phyloP scores from a whole-genome alignment of 129 eudicot species.

The Ambrosia trifida region DNA sequence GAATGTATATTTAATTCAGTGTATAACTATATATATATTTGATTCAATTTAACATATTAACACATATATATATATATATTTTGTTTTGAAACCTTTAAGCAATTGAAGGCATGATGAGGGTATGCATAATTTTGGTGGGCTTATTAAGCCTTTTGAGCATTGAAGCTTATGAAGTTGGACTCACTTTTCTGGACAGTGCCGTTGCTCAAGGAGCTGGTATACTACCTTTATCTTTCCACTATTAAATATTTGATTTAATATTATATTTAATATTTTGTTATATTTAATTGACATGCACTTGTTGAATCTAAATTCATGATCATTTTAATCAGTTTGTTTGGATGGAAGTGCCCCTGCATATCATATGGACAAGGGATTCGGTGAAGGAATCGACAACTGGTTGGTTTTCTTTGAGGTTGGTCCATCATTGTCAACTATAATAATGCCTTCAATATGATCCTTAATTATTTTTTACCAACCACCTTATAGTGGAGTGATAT shows the following conservation, averaged over 20 bases:
- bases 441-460: background rate
- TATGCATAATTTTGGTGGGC: constrained; percentile 30
- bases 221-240: constrained; percentile 6
- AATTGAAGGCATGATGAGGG: constrained; percentile 44
- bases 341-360: constrained; percentile 99
- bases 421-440: background rate
- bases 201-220: constrained; percentile 94
- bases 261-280: too few relatives aligned
- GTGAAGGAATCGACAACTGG: constrained; percentile 88
- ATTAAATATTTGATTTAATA: background rate
- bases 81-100: constrained; percentile 5
- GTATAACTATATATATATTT: background rate
- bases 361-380: constrained; percentile 83
- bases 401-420: constrained; percentile 85
- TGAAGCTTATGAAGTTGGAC: constrained; percentile 60
- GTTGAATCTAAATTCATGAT: constrained; percentile 4
- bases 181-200: constrained; percentile 67
- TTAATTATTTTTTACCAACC: too few relatives aligned
- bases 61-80: background rate
- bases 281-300: background rate
- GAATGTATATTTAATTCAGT: background rate
- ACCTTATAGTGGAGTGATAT: too few relatives aligned
- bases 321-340: constrained; percentile 64
- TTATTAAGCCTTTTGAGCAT: constrained; percentile 42
- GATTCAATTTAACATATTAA: background rate